Base-by-base conservation (phyloP, 768 basidiomycete species). In the Boletus coccyginus region DNA sequence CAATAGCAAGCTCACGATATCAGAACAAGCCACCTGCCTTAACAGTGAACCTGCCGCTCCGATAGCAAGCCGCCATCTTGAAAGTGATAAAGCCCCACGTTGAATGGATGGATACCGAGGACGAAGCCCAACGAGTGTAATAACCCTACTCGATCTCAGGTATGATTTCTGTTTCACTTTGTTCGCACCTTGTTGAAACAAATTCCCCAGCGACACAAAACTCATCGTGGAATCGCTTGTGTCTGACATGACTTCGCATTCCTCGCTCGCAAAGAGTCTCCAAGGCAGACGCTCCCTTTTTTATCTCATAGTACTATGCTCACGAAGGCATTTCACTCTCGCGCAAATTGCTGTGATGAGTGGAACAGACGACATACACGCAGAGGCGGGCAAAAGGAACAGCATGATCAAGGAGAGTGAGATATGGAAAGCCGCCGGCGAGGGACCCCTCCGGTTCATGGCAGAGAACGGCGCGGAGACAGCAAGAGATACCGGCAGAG, bases 121-220 rank as follows among this genome's bases (percentile, higher is more conserved):
- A 92, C 44, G 92, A 97, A 59, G 94, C 94, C 0, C 93, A 95
- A 63, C 75, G 90, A 21, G 92, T 95, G 2, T 97, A 4, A 95
- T 95, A 73, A 92, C 92, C 0, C 90, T 91, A 7, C 78, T 96
- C 13, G 94, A 98, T 67, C 82, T 90, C 40, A 88, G 97, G 93
- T 94, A 70, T 40, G 84, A 7, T 75, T 44, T 40, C 13, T 5
- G 3, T 21, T 35, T 12, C 42, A 27, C 50, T 42, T 21, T 31
- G 3, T 43, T 31, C 17, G 19, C 10, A 13, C 3, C 19, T 47
- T 17, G n/a, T 31, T 58, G 35, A 53, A 29, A n/a, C 19, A 21
- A 6, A 31, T 49, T 39, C 51, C 38, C 2, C 66, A 94, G 92
- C 62, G 94, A 98, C 68, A 98, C 94, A 3, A 98, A 96, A 75